Evolutionary conservation across 306 rosid species (phyloP), one percentile per base, ranked within the genome.

Genomic region (Inga leiocalycina): DNA sequence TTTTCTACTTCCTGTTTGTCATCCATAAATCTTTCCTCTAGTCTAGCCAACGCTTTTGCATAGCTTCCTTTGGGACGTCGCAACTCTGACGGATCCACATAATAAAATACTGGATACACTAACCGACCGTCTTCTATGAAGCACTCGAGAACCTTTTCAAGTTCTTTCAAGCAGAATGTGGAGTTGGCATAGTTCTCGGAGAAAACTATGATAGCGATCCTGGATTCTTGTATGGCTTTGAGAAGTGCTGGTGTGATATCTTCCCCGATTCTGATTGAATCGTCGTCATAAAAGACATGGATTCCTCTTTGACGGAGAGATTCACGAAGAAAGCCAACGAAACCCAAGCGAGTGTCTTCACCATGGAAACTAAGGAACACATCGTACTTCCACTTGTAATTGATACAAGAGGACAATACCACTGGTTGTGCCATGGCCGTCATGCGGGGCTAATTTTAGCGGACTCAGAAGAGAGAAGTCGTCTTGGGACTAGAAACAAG

Each of bases 11-110:
- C 30, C 6, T 64, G 10, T 16, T 32, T 66, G 44, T 15, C 8
- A 10, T 37, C 56, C 13, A 37, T 9, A 32, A 57, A 57, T 16
- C 16, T 35, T 44, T 59, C 1, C n/a, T 57, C 70, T 0, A 37
- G 41, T 8, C 2, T 0, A 8, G 48, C 69, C 44, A 57, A 4
- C 12, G 56, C 68, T 51, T 79, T n/a, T 5, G 41, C 69, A 68
- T 11, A 49, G 24, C 30, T 51, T 0, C 54, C 54, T 8, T 3
- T 68, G 0, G 56, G 76, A 46, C 37, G 64, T 27, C 74, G 51
- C 34, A 76, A 27, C 1, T 76, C 56, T 1, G 70, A 39, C 46
- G 81, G 81, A 65, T 78, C 62, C 48, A 78, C 81, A 2, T 78
- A 2, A 30, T 45, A 78, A 46, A 65, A 78, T 0, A 64, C 8